These are phyloP conservation scores for Saprolegnia parasitica DNA, from an alignment of 352 stramenopile genomes.

Conservation along the genomic window DNA sequence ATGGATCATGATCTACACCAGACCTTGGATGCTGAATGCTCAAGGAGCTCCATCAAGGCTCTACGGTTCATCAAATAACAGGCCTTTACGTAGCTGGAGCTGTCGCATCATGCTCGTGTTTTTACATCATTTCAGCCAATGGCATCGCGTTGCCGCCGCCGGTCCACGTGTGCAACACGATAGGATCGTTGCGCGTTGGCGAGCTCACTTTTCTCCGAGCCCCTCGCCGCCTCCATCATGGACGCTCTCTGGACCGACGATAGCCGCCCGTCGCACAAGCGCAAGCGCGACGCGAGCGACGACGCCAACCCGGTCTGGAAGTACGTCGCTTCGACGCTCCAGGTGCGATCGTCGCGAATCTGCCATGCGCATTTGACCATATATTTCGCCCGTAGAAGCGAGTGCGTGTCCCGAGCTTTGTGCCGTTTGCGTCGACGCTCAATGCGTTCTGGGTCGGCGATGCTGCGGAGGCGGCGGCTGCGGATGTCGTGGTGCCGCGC, in stretches of 20 bases:
- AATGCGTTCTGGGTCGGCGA: slow-evolving; percentile 7
- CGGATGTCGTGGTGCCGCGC: not conserved
- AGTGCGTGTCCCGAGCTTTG: not conserved
- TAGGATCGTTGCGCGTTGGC: too few relatives aligned
- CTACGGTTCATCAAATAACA: too few relatives aligned
- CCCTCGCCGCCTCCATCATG: not conserved
- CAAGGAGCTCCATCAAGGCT: too few relatives aligned
- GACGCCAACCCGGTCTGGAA: not conserved
- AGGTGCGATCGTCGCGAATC: not conserved
- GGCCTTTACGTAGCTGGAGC: too few relatives aligned
- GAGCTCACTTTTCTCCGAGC: not conserved
- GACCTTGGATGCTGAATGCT: too few relatives aligned
- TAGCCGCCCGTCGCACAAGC: not conserved
- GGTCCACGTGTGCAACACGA: too few relatives aligned
- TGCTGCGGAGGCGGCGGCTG: not conserved
- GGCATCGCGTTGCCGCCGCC: too few relatives aligned
- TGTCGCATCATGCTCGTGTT: too few relatives aligned
- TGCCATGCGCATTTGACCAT: not conserved
- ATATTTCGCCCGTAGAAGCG: not conserved
- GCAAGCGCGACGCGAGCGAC: not conserved
- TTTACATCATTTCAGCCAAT: too few relatives aligned
- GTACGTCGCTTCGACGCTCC: not conserved
- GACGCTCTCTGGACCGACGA: not conserved
- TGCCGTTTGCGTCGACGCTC: slow-evolving; percentile 20
- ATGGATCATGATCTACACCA: too few relatives aligned